Evolutionary conservation across 1,284 basidiomycete species (phyloP).

Genomic region (Ganoderma lucidum): DNA sequence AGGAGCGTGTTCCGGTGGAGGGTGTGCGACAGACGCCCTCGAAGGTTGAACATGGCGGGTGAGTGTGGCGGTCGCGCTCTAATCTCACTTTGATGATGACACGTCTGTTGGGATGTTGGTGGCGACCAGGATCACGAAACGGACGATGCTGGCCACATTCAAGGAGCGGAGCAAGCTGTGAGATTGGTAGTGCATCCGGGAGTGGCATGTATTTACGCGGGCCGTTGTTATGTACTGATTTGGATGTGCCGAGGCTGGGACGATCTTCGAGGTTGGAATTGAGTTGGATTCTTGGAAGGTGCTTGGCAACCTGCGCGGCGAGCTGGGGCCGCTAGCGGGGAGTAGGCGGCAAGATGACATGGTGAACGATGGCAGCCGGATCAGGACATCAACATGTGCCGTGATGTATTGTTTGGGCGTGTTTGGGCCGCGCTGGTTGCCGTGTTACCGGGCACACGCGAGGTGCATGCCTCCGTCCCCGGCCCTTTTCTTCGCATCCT

Average conservation of each 20-base stretch:
- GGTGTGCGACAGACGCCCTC: slow-evolving; percentile 67
- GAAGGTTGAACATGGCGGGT: slow-evolving; percentile 80
- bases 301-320: slow-evolving; percentile 2
- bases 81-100: slow-evolving; percentile 11
- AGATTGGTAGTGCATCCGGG: neutral
- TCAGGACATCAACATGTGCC: slow-evolving; percentile 17
- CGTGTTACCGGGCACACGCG: slow-evolving; percentile 32
- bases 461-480: slow-evolving; percentile 23
- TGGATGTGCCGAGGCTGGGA: neutral
- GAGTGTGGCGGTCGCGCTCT: slow-evolving; percentile 49
- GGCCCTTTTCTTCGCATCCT: slow-evolving; percentile 29
- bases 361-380: slow-evolving; percentile 16
- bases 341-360: slow-evolving; percentile 9
- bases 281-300: slow-evolving; percentile 1
- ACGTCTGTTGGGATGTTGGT: slow-evolving; percentile 19
- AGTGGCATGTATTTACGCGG: neutral
- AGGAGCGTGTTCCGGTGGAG: slow-evolving; percentile 62
- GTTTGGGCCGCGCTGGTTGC: slow-evolving; percentile 33
- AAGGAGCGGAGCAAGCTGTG: slow-evolving; percentile 68
- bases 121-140: slow-evolving; percentile 72
- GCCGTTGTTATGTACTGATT: neutral
- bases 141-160: slow-evolving; percentile 75
- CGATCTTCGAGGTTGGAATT: slow-evolving; percentile 22
- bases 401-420: slow-evolving; percentile 22
- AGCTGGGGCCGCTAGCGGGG: slow-evolving; percentile 13